Percentiles rank a stretch among this genome's conserved stretches.
Evolutionary conservation across 345 rosid genomes (phyloP).

Genomic region (Salix udensis): DNA sequence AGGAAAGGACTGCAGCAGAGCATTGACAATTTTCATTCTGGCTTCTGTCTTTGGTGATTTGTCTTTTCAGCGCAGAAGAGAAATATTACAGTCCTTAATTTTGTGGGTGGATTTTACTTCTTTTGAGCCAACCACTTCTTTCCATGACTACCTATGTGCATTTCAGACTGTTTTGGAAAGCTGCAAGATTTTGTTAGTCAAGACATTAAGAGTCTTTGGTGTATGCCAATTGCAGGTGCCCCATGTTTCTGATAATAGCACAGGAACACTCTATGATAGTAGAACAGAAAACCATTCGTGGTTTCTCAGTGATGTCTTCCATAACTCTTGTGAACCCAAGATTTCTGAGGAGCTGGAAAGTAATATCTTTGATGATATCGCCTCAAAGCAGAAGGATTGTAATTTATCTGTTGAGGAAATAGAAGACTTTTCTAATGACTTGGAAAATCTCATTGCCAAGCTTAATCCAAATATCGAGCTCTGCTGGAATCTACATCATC

Average conservation of each 20-base stretch:
- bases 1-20: slow-evolving; percentile 37
- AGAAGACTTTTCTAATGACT: slow-evolving; percentile 44
- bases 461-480: slow-evolving; percentile 52
- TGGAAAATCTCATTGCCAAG: slow-evolving; percentile 43
- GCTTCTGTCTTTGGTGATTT: slow-evolving; percentile 62
- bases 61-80: slow-evolving; percentile 47
- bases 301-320: slow-evolving; percentile 48
- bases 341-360: slow-evolving; percentile 31
- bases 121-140: slow-evolving; percentile 55
- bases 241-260: slow-evolving; percentile 18
- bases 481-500: slow-evolving; percentile 65
- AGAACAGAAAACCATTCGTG: slow-evolving; percentile 27
- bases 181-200: slow-evolving; percentile 52
- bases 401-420: slow-evolving; percentile 45
- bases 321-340: slow-evolving; percentile 24
- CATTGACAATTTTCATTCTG: slow-evolving; percentile 52
- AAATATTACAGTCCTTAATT: slow-evolving; percentile 49
- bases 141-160: slow-evolving; percentile 69
- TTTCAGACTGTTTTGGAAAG: slow-evolving; percentile 52
- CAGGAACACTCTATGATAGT: slow-evolving; percentile 19
- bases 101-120: slow-evolving; percentile 58
- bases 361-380: slow-evolving; percentile 19
- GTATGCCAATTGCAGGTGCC: slow-evolving; percentile 42
- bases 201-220: slow-evolving; percentile 36
- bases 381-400: slow-evolving; percentile 18